phyloP scores from a whole-genome alignment of 306 rosid species.

The Rosa lucieae region DNA sequence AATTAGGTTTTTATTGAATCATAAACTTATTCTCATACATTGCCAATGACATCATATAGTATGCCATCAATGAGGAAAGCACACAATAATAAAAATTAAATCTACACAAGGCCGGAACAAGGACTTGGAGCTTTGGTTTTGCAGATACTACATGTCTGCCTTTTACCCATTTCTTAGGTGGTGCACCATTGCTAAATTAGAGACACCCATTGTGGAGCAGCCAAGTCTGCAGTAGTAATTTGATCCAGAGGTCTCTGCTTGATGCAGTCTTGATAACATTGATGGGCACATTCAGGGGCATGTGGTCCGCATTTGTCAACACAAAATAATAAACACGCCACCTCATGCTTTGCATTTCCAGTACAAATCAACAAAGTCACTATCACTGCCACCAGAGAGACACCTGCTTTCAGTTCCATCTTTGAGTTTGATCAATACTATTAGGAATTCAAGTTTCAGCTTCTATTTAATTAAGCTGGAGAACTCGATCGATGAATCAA shows the following conservation, averaged over 20 bases:
- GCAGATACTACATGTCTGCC: neutral
- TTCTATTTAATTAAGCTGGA: too few relatives aligned
- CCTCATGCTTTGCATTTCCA: neutral
- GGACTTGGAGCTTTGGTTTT: neutral
- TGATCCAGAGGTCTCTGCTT: neutral
- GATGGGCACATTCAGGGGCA: neutral
- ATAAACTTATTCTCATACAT: neutral
- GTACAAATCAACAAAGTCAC: neutral
- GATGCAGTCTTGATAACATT: neutral
- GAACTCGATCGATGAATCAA: too few relatives aligned
- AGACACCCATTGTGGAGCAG: neutral
- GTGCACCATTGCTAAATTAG: neutral
- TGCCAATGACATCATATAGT: neutral
- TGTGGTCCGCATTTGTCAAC: neutral
- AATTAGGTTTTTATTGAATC: neutral
- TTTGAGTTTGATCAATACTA: too few relatives aligned
- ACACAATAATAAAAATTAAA: too few relatives aligned
- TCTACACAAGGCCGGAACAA: neutral
- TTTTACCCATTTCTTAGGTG: too few relatives aligned
- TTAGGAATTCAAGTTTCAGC: too few relatives aligned
- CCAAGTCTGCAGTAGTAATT: too few relatives aligned
- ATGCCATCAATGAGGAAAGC: neutral
- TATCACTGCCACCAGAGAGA: neutral
- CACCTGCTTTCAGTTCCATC: neutral
- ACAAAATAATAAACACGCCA: neutral